Base-by-base conservation (phyloP, 1,139 yeast genomes). In the Zygosaccharomyces pseudobailii region DNA sequence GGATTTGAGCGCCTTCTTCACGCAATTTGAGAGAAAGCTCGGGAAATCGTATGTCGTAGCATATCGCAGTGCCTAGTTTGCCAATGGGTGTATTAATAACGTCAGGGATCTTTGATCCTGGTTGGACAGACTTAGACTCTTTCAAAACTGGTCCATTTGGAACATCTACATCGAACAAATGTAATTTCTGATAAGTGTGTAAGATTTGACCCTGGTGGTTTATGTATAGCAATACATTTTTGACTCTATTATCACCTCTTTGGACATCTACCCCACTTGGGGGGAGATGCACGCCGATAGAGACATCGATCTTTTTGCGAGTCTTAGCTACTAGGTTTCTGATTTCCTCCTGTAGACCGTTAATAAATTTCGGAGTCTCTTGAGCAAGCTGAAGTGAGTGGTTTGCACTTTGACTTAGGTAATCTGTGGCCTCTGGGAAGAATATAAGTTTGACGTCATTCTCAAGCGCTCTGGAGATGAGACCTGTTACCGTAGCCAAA, bases 341-440 rank as follows among this genome's bases (percentile, higher is more conserved):
- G 46, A 87, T 66, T 33, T 79, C 78, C 2, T 66, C 48, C 50
- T 74, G 78, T 35, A 89, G 72, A 10, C 71, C 68, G 1, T 67
- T 70, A 2, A 84, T 77, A 50, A 63, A 63, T 4, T 30, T 34
- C 1, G 53, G 51, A 13, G 59, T 54, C 2, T 77, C 57, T 34
- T 72, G 64, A 0, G 85, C 88, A 27, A 90, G 69, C 30, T 70
- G 58, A 45, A 75, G 71, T 1, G 95, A 83, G 55, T 87, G 90
- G 1, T 65, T 65, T 1, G 94, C 82, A 54, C 82, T 78, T 40
- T 79, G 72, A 3, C 95, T 84, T 37, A 92, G 75, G 64, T 88
- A 92, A 61, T 92, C 97, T 0, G 92, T 76, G 0, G 97, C 97
- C 64, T 92, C 98, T 1, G 97, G 97, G 36, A 92, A 74, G 61